phyloP scores from a whole-genome alignment of 805 yeast genomes.

The Saturnispora kantuleensis region DNA sequence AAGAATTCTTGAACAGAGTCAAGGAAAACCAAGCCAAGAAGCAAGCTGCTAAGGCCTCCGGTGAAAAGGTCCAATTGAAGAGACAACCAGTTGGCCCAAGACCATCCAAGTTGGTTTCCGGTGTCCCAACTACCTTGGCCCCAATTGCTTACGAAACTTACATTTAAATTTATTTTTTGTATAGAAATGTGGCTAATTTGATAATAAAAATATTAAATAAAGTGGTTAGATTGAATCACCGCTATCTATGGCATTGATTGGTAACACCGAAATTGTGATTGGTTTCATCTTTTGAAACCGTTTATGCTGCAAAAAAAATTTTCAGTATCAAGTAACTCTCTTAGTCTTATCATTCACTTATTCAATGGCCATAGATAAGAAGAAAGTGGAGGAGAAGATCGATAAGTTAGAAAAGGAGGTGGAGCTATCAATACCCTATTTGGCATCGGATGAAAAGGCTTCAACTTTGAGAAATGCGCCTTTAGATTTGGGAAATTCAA shows the following conservation, averaged over 20 bases:
- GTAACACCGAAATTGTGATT: no score
- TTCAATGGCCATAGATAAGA: constrained; percentile 4
- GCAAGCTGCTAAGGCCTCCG: constrained; percentile 90
- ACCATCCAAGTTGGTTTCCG: constrained; percentile 75
- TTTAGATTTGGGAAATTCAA: constrained; percentile 21
- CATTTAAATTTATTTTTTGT: constrained; percentile 45
- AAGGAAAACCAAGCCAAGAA: constrained; percentile 91
- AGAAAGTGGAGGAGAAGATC: constrained; percentile 9
- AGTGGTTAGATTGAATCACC: no score
- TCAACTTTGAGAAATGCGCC: constrained; percentile 34
- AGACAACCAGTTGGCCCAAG: constrained; percentile 99
- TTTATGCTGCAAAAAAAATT: constrained; percentile 3
- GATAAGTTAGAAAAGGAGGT: constrained; percentile 36
- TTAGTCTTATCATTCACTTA: background rate
- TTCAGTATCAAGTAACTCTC: background rate
- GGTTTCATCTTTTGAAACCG: background rate
- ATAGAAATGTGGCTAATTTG: constrained; percentile 5
- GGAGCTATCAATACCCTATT: constrained; percentile 45
- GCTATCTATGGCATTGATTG: no score
- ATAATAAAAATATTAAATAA: background rate
- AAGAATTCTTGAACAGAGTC: constrained; percentile 97
- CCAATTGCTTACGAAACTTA: constrained; percentile 99
- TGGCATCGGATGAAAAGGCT: constrained; percentile 67
- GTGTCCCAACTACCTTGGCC: constrained; percentile 94
- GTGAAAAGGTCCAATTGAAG: constrained; percentile 85